phyloP scores from a whole-genome alignment of 495 filamentous ascomycete genomes.

The Evansstolkia leycettana region DNA sequence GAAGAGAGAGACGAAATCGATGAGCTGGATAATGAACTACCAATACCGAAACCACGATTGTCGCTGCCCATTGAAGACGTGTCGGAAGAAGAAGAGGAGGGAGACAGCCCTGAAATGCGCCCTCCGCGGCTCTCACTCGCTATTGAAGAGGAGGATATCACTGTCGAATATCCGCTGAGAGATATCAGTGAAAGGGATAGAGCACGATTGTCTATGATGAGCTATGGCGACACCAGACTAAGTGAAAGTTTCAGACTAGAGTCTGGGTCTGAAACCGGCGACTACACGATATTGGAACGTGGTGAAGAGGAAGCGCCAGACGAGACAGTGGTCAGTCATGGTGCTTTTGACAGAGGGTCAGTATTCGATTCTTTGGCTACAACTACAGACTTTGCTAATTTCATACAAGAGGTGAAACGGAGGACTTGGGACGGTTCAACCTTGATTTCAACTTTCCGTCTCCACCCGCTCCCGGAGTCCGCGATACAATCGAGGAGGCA shows the following conservation, averaged over 20 bases:
- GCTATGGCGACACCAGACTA: slow-evolving; percentile 41
- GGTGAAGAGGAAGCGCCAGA: slow-evolving; percentile 21
- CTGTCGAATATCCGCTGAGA: slow-evolving; percentile 57
- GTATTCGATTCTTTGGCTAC: slow-evolving; percentile 6
- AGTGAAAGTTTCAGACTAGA: slow-evolving; percentile 53
- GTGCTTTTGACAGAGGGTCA: slow-evolving; percentile 32
- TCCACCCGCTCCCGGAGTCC: slow-evolving; percentile 14
- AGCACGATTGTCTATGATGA: slow-evolving; percentile 38
- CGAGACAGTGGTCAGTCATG: slow-evolving; percentile 20
- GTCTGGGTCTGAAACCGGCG: slow-evolving; percentile 35
- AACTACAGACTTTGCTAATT: slow-evolving; percentile 16
- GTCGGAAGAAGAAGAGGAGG: slow-evolving; percentile 36
- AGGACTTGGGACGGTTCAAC: slow-evolving; percentile 31
- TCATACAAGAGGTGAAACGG: slow-evolving; percentile 31
- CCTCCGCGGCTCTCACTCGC: slow-evolving; percentile 50
- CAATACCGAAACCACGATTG: slow-evolving; percentile 49
- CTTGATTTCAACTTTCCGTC: slow-evolving; percentile 34
- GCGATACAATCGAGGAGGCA: slow-evolving; percentile 17
- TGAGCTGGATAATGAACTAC: slow-evolving; percentile 52
- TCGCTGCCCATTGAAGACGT: slow-evolving; percentile 56
- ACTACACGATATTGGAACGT: slow-evolving; percentile 27
- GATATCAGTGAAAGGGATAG: slow-evolving; percentile 40
- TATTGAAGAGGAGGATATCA: slow-evolving; percentile 58
- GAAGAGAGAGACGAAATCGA: slow-evolving; percentile 34
- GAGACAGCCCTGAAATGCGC: slow-evolving; percentile 39